Percentiles rank a stretch among this genome's conserved stretches.
Conservation (phyloP, 805 yeast genomes). For the Barnettozyma sucrosica region DNA sequence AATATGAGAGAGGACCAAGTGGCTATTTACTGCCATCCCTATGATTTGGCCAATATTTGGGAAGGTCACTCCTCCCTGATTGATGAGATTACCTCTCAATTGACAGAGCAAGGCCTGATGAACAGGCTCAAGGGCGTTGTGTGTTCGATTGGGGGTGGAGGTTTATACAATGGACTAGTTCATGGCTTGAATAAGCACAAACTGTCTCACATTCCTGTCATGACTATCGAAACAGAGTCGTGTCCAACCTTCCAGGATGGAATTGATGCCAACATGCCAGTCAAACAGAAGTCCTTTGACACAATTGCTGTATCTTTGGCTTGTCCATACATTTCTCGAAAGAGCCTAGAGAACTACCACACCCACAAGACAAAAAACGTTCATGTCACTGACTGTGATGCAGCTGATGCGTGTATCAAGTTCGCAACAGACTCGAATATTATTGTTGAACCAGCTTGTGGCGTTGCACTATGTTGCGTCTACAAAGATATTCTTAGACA, state of each 20-base stretch:
- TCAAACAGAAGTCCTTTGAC: slow-evolving; percentile 37
- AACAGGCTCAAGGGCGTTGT: slow-evolving; percentile 38
- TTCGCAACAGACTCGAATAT: slow-evolving; percentile 46
- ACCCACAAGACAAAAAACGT: slow-evolving; percentile 36
- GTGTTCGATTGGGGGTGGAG: slow-evolving; percentile 57
- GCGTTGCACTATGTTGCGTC: slow-evolving; percentile 57
- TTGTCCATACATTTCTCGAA: slow-evolving; percentile 48
- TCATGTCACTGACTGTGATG: slow-evolving; percentile 48
- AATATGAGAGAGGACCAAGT: slow-evolving; percentile 19
- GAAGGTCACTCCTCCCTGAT: slow-evolving; percentile 46
- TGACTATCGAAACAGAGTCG: slow-evolving; percentile 56
- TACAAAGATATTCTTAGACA: slow-evolving; percentile 31
- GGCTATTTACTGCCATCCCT: slow-evolving; percentile 51
- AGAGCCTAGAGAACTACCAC: slow-evolving; percentile 41
- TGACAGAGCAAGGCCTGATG: slow-evolving; percentile 22
- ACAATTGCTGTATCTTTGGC: slow-evolving; percentile 65
- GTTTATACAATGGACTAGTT: slow-evolving; percentile 47
- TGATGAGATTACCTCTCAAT: slow-evolving; percentile 35
- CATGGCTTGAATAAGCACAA: slow-evolving; percentile 36
- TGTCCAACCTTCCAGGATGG: slow-evolving; percentile 54
- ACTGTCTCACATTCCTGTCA: slow-evolving; percentile 34
- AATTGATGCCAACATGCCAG: slow-evolving; percentile 38
- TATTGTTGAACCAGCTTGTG: slow-evolving; percentile 69
- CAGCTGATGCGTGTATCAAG: slow-evolving; percentile 45
- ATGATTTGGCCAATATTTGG: slow-evolving; percentile 47